phyloP scores from a whole-genome alignment of 768 basidiomycete species.

The Boletus vermiculosoides region DNA sequence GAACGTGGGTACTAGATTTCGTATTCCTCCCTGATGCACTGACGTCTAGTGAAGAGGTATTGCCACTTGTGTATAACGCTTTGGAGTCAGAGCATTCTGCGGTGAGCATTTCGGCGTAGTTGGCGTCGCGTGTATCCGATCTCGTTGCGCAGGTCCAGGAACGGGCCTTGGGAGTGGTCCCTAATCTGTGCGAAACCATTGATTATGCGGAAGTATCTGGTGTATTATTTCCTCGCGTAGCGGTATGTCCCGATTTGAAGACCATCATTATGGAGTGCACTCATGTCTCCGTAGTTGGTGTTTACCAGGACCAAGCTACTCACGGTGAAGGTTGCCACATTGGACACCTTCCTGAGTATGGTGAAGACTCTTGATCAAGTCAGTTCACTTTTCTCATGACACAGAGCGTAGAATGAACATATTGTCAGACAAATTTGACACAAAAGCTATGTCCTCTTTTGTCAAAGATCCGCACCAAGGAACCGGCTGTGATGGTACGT shows the following conservation, averaged over 20 bases:
- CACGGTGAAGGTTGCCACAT: conserved; percentile 87
- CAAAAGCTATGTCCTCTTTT: conserved; percentile 94
- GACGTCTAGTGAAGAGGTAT: conserved; percentile 62
- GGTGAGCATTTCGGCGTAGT: conserved; percentile 38
- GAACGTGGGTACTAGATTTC: conserved; percentile 61
- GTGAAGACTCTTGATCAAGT: conserved; percentile 90
- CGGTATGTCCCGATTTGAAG: conserved; percentile 50
- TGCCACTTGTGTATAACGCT: conserved; percentile 93
- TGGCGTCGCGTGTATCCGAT: conserved; percentile 1
- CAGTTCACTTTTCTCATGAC: conserved; percentile 8
- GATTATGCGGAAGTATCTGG: conserved; percentile 95
- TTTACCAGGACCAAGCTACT: conserved; percentile 91
- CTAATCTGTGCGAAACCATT: conserved; percentile 86
- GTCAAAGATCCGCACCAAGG: conserved; percentile 93
- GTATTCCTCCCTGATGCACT: not conserved
- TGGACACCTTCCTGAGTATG: conserved; percentile 81
- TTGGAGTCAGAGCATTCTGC: conserved; percentile 92
- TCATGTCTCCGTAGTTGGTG: conserved; percentile 58
- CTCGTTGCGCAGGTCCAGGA: conserved; percentile 75
- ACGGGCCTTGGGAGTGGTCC: conserved; percentile 78
- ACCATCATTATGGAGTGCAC: not conserved
- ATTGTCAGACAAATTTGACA: conserved; percentile 73
- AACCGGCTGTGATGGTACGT: conserved; percentile 87
- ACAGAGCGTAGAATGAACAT: not conserved
- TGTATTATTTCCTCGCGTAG: conserved; percentile 87